Percentiles rank a stretch among this genome's conserved stretches.
These are phyloP conservation scores for Micractinium sp. DNA, from an alignment of 139 green algal species.

Conservation along the genomic window DNA sequence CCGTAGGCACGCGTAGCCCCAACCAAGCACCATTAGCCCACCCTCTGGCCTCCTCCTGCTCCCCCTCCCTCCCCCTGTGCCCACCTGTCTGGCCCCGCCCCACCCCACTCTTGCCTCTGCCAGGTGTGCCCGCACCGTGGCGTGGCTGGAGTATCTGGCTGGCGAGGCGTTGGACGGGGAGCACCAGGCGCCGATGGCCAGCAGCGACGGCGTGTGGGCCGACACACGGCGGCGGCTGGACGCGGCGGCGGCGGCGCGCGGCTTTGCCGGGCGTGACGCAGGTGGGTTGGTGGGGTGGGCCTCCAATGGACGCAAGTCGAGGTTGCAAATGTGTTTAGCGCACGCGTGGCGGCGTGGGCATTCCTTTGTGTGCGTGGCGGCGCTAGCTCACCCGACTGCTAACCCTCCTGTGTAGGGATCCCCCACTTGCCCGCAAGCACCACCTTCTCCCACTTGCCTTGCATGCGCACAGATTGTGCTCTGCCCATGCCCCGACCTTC, in stretches of 20 bases:
- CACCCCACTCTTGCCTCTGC: too few relatives aligned
- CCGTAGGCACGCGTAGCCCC: background rate
- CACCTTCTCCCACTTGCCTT: too few relatives aligned
- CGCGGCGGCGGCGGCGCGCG: slow-evolving; percentile 11
- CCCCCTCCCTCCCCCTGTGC: too few relatives aligned
- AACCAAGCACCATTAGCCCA: background rate
- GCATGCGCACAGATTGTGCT: too few relatives aligned
- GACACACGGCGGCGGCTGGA: slow-evolving; percentile 60
- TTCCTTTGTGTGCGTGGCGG: too few relatives aligned
- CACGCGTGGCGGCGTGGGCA: too few relatives aligned
- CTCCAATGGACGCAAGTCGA: too few relatives aligned
- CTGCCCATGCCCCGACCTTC: too few relatives aligned
- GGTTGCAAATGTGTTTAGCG: too few relatives aligned
- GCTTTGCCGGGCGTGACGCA: slow-evolving; percentile 17
- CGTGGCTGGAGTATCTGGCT: slow-evolving; percentile 74
- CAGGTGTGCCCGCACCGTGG: slow-evolving; percentile 68
- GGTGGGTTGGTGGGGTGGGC: background rate
- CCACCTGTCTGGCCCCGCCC: too few relatives aligned
- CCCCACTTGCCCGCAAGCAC: too few relatives aligned
- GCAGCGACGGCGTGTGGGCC: slow-evolving; percentile 71
- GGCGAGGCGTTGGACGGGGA: slow-evolving; percentile 49
- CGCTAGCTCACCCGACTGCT: background rate
- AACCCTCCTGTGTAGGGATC: too few relatives aligned
- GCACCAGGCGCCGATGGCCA: slow-evolving; percentile 35
- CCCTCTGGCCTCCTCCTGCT: background rate